Evolutionary conservation across 495 filamentous ascomycete species (phyloP), one percentile per base, ranked within the genome.

Genomic region (Geoglossum glabrum): DNA sequence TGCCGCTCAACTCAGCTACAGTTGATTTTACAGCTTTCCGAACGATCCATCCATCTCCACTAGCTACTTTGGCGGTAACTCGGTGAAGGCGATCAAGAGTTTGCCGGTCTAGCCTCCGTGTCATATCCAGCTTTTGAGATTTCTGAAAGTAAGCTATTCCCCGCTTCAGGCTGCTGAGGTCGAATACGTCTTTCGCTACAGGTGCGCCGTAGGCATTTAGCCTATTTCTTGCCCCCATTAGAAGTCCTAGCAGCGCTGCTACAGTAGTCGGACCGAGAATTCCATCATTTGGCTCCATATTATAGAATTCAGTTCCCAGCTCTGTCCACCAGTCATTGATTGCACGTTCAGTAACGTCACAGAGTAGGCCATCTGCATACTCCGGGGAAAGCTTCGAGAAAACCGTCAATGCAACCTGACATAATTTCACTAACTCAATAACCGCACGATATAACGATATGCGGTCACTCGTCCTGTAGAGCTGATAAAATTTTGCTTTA

Each of bases 281-380:
- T 13, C 89, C 90, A 68, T 98, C 93, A 23, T 81, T 85, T 1
- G 92, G 93, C 68, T 97, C 93, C 23, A 87, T 74, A 57, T 86
- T 93, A 70, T 89, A 95, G 59, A 86, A 77, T 50, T 96, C 89
- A 0, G 83, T 84, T 3, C 93, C 92, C 46, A 96, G 83, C 62
- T 96, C 87, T 1, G 83, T 81, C 92, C 92, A 98, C 92, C 93
- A 98, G 68, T 95, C 86, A 61, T 81, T 83, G 64, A 98, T 81
- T 3, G 89, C 87, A 58, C 76, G 81, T 64, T 98, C 92, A 0
- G 92, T 98, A 17, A 90, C 72, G 70, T 98, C 92, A 64, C 92
- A 98, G 13, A 98, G 76, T 30, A 95, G 68, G 1, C 92, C 92
- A 66, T 98, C 92, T 27, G 86, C 87, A 65, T 94, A 97, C 60